phyloP scores from a whole-genome alignment of 192 early-diverging fungal genomes.

The Coemansia nantahalensis region DNA sequence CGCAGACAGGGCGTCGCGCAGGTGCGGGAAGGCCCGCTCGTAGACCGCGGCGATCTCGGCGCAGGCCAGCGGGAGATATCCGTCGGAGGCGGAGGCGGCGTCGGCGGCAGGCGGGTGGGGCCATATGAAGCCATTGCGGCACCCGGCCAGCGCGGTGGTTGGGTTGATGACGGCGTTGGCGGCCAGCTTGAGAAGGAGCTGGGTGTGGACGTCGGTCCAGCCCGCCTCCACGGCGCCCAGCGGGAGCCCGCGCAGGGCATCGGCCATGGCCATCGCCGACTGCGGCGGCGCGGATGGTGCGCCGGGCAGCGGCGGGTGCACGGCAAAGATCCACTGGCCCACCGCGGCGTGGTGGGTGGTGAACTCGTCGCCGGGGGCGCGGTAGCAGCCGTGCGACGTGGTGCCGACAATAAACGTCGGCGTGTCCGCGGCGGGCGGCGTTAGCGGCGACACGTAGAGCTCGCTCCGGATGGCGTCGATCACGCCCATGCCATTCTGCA shows the following conservation, averaged over 20 bases:
- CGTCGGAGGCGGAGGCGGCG: constrained; percentile 3
- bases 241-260: constrained; percentile 21
- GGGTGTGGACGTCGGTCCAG: constrained; percentile 51
- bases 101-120: too few relatives aligned
- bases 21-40: constrained; percentile 39
- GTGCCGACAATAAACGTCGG: constrained; percentile 53
- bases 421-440: constrained; percentile 12
- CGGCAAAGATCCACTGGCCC: constrained; percentile 54
- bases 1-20: constrained; percentile 28
- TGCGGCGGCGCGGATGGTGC: constrained; percentile 4
- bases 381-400: constrained; percentile 58
- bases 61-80: constrained; percentile 25
- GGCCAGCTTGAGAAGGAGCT: constrained; percentile 58
- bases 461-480: constrained; percentile 53
- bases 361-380: constrained; percentile 46
- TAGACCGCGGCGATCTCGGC: constrained; percentile 36
- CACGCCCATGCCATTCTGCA: constrained; percentile 69
- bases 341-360: constrained; percentile 57
- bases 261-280: constrained; percentile 22
- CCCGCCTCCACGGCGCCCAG: constrained; percentile 28
- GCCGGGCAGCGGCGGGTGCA: constrained; percentile 15
- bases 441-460: constrained; percentile 12
- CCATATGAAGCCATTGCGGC: constrained; percentile 50
- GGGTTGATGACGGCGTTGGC: constrained; percentile 69
- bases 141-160: constrained; percentile 56